These are phyloP conservation scores for Leishmania mexicana DNA, from an alignment of 208 protist species.

Conservation along the genomic window DNA sequence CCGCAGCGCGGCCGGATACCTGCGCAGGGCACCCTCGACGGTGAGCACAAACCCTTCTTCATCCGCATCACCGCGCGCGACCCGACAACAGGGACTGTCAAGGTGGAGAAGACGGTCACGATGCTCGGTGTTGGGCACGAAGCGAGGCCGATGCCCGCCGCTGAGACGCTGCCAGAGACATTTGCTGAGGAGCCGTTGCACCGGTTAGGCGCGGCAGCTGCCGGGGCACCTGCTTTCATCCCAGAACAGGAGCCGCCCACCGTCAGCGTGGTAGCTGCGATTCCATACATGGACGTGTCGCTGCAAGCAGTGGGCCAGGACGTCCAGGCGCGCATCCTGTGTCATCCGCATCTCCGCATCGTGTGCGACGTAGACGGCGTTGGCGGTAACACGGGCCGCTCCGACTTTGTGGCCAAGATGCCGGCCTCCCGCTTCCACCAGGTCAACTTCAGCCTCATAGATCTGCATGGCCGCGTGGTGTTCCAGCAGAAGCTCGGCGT, in stretches of 20 bases:
- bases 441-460: constrained; percentile 64
- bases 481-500: constrained; percentile 80
- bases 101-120: constrained; percentile 44
- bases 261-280: neutral
- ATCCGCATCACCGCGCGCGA: constrained; percentile 67
- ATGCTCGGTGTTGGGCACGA: constrained; percentile 38
- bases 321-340: constrained; percentile 54
- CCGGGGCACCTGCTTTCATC: neutral
- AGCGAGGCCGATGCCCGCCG: neutral
- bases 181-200: neutral
- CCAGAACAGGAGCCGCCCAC: neutral
- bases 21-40: constrained; percentile 19
- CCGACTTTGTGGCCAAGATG: constrained; percentile 64
- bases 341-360: constrained; percentile 57
- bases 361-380: constrained; percentile 75
- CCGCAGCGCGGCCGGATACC: constrained; percentile 73
- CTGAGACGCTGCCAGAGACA: neutral
- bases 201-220: neutral
- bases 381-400: constrained; percentile 52
- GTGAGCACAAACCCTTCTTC: constrained; percentile 46
- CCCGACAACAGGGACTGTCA: constrained; percentile 37
- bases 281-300: constrained; percentile 64
- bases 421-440: constrained; percentile 43
- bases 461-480: constrained; percentile 46
- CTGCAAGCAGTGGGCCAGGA: constrained; percentile 60